phyloP scores from a whole-genome alignment of 805 yeast genomes.

The Starmerella sp. region DNA sequence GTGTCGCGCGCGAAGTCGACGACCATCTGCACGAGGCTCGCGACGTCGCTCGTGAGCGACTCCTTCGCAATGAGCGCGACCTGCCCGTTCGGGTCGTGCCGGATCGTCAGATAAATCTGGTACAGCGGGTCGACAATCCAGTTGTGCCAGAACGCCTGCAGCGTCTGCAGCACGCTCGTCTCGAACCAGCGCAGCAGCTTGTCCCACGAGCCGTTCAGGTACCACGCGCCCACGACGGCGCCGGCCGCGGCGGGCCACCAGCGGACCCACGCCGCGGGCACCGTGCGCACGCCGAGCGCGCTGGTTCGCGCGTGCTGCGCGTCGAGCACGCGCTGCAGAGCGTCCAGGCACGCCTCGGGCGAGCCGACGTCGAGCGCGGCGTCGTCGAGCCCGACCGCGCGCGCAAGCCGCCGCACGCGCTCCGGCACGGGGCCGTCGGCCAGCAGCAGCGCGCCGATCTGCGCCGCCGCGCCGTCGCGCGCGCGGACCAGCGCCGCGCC shows the following conservation, averaged over 20 bases:
- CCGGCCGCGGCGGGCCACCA: slow-evolving; percentile 56
- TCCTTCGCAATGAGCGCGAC: slow-evolving; percentile 71
- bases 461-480: slow-evolving; percentile 10
- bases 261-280: slow-evolving; percentile 30
- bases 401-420: slow-evolving; percentile 5
- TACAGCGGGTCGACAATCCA: slow-evolving; percentile 74
- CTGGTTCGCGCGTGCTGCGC: background rate
- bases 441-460: slow-evolving; percentile 14
- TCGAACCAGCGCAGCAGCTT: slow-evolving; percentile 47
- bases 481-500: background rate
- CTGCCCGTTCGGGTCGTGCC: slow-evolving; percentile 65
- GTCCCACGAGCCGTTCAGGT: slow-evolving; percentile 40
- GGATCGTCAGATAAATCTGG: slow-evolving; percentile 64
- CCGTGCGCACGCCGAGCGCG: background rate
- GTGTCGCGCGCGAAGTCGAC: slow-evolving; percentile 48
- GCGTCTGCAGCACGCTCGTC: slow-evolving; percentile 51
- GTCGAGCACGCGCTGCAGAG: slow-evolving; percentile 17
- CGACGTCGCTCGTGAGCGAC: slow-evolving; percentile 64
- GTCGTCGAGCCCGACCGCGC: background rate
- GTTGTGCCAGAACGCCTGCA: slow-evolving; percentile 55
- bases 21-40: slow-evolving; percentile 80
- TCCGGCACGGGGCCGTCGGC: background rate
- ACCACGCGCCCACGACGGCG: slow-evolving; percentile 27
- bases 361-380: background rate
- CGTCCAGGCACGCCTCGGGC: slow-evolving; percentile 11